Conservation (phyloP, 75 land plant species). For the Sequoia sempervirens region DNA sequence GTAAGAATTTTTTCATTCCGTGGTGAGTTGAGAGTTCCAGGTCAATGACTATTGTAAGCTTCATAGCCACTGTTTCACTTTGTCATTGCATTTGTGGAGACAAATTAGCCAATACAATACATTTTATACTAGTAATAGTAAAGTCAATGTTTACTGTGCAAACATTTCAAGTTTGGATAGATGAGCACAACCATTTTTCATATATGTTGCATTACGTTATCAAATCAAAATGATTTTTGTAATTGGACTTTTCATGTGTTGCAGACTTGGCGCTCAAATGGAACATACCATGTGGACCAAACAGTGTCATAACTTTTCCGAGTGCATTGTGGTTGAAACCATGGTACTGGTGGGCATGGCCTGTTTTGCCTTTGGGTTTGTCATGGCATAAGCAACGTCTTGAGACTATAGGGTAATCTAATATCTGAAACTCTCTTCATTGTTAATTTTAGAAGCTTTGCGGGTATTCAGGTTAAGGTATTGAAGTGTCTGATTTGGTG, state of each 20-base stretch:
- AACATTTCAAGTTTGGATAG: background rate
- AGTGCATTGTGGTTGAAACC: slow-evolving; percentile 48
- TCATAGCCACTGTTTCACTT: too few species aligned
- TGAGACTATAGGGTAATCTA: slow-evolving; percentile 36
- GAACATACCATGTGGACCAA: slow-evolving; percentile 53
- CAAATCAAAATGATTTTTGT: background rate
- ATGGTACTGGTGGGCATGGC: slow-evolving; percentile 69
- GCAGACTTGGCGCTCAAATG: slow-evolving; percentile 50
- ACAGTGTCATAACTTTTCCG: slow-evolving; percentile 51
- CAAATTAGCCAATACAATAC: too few species aligned
- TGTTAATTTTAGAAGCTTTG: background rate
- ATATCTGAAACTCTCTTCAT: background rate
- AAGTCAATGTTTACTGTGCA: background rate
- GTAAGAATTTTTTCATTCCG: too few species aligned
- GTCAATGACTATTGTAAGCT: too few species aligned
- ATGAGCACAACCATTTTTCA: background rate
- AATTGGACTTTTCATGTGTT: background rate
- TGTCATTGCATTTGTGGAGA: background rate
- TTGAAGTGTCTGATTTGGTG: too few species aligned
- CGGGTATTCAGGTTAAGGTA: too few species aligned
- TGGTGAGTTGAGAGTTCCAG: too few species aligned
- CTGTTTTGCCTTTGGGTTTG: slow-evolving; percentile 44
- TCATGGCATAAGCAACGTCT: slow-evolving; percentile 42
- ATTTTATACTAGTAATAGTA: too few species aligned
- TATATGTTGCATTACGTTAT: background rate